Base-by-base conservation (phyloP, 164 flowering plant genomes). In the Chimonanthus praecox region DNA sequence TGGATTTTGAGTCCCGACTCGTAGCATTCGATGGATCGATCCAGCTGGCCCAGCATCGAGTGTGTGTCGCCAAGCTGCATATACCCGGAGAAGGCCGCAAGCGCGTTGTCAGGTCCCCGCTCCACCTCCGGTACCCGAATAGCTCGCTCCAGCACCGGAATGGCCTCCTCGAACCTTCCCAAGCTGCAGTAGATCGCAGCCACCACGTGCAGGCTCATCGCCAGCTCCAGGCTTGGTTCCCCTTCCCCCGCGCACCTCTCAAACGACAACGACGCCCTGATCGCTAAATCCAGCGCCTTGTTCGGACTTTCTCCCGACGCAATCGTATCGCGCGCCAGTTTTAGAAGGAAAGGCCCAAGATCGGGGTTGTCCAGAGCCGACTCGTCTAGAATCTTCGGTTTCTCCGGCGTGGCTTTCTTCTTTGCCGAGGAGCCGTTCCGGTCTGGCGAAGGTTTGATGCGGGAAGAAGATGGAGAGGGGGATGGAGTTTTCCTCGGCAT, bases 31-130 rank as follows among this genome's bases (percentile, higher is more conserved):
- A 96, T 88, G 7, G 95, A 88, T 68, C 84, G 85, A 78, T 94
- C 97, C 49, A 91, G 83, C 80, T 88, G 90, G 0, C 97, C 99
- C 0, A 96, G 86, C 99, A 94, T 93, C 62, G 97, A 92, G 72
- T 82, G 87, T 71, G 99, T 94, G 72, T 96, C 99, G 1, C 99
- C 99, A 1, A 96, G 82, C 85, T 96, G 99, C 99, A 96, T 96
- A 72, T 86, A 81, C 58, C 99, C 99, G 0, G 97, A 92, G 75
- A 96, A 96, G 21, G 88, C 90, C 0, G 98, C 99, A 2, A 96
- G 88, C 21, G 98, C 95, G 79, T 96, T 97, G 76, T 96, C 97
- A 68, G 94, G 77, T 1, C 98, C 99, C 33, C 85, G 77, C 6
- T 58, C 5, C 6, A 83, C 79, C 10, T 89, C 95, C 15, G 97